phyloP scores from a whole-genome alignment of 2,329 filamentous ascomycete species.

The Chaetomium globosum region DNA sequence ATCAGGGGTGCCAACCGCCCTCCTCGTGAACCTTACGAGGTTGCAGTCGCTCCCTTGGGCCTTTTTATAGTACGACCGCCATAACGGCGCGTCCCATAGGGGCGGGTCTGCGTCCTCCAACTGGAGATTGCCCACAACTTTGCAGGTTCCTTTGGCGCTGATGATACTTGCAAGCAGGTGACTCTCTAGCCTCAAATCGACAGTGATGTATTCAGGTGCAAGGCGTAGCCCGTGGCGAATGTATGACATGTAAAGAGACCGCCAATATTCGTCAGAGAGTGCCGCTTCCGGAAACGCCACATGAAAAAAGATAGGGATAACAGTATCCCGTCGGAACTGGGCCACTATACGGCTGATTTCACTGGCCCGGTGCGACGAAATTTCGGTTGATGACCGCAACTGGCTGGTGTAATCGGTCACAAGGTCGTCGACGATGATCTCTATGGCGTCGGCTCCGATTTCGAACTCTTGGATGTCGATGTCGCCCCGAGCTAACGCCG shows the following conservation, averaged over 20 bases:
- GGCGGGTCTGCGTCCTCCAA: slow-evolving; percentile 46
- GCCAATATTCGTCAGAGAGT: slow-evolving; percentile 35
- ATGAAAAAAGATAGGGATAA: slow-evolving; percentile 61
- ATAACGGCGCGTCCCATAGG: slow-evolving; percentile 59
- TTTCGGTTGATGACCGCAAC: slow-evolving; percentile 27
- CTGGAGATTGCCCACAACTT: slow-evolving; percentile 62
- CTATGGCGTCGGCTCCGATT: slow-evolving; percentile 68
- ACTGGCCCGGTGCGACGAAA: slow-evolving; percentile 45
- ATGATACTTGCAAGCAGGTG: slow-evolving; percentile 54
- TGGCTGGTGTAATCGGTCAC: slow-evolving; percentile 30
- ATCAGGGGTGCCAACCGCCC: slow-evolving; percentile 60
- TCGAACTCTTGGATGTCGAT: slow-evolving; percentile 67
- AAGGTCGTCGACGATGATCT: slow-evolving; percentile 57
- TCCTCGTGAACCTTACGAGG: slow-evolving; percentile 62
- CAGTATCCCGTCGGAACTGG: slow-evolving; percentile 63
- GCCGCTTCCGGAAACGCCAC: slow-evolving; percentile 45
- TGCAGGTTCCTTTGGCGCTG: slow-evolving; percentile 44
- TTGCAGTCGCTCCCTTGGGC: slow-evolving; percentile 63
- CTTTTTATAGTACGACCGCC: slow-evolving; percentile 60
- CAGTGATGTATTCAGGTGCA: slow-evolving; percentile 63
- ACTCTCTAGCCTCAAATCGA: slow-evolving; percentile 63
- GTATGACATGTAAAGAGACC: slow-evolving; percentile 55
- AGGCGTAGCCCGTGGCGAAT: slow-evolving; percentile 63
- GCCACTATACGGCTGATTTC: slow-evolving; percentile 62
- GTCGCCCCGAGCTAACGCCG: slow-evolving; percentile 55